Evolutionary conservation across 352 stramenopile genomes (phyloP), one percentile per base, ranked within the genome.

Genomic region (Phytopythium cucurbitacearum): DNA sequence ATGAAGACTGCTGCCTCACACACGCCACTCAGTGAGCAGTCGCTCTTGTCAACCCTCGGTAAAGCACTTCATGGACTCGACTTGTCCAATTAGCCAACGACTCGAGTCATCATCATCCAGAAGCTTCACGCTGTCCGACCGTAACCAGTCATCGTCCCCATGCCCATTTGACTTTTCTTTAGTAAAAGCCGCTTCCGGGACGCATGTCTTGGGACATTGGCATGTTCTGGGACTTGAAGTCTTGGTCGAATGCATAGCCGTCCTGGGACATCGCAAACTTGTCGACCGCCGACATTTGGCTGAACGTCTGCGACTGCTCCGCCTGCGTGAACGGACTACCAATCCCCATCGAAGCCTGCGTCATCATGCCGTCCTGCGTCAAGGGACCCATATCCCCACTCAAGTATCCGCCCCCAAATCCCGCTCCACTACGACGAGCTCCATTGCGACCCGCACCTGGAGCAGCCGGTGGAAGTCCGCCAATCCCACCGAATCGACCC

Each of bases 231-330:
- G 84, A 90, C 72, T 94, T 90, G 60, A 85, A 94, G 52, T 91
- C 80, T 42, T 83, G 68, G 49, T 91, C 79, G 41, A 80, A 90
- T 0, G 58, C 73, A n/a, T 85, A 94, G 51, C 70, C 76, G 48
- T 94, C 85, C 56, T 94, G 85, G 15, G 80, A 91, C 79, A 94
- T 86, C 44, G 69, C 73, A 45, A 89, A 91, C 70, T 91, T 91
- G 61, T 90, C 82, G 3, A 60, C 66, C 11, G 65, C 69, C 36
- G 84, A 94, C 56, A 89, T 64, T 60, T 94, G 85, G 52, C 82
- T 92, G 58, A 94, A 94, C 28, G 81, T 87, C 61, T 94, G 85
- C 13, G 85, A 91, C 59, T 91, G 80, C 1, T 72, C 80, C 43
- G 62, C 57, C 52, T 94, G 85, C 44, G 85, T 94, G 62, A 94